Conservation (phyloP, 2,329 filamentous ascomycete species). For the Verticillium tricorpus region DNA sequence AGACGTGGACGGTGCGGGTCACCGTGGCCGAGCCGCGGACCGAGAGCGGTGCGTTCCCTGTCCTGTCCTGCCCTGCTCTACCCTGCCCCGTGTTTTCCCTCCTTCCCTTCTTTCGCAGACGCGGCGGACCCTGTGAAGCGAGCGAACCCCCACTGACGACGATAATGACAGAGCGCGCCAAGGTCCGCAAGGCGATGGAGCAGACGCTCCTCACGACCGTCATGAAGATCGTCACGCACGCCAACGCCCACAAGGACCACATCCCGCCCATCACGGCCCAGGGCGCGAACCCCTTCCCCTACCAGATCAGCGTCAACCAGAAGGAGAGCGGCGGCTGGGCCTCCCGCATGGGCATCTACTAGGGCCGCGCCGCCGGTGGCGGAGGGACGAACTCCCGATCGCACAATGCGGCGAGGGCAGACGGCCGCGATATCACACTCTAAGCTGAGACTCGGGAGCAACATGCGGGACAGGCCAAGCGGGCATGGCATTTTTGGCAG, state of each 20-base stretch:
- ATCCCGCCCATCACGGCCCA: slow-evolving; percentile 96
- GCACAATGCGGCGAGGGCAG: no score
- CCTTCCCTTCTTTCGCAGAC: no score
- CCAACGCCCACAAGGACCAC: slow-evolving; percentile 87
- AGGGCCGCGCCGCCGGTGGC: background rate
- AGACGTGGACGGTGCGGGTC: slow-evolving; percentile 90
- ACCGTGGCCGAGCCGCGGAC: slow-evolving; percentile 87
- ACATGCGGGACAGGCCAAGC: no score
- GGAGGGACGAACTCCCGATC: no score
- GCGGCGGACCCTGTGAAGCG: background rate
- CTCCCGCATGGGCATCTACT: slow-evolving; percentile 73
- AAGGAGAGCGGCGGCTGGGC: slow-evolving; percentile 75
- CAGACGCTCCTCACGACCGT: slow-evolving; percentile 81
- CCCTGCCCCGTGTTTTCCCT: no score
- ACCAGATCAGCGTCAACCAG: slow-evolving; percentile 85
- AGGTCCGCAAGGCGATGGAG: slow-evolving; percentile 87
- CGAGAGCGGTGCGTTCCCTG: slow-evolving; percentile 65
- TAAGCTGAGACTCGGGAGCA: no score
- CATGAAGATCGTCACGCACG: slow-evolving; percentile 83
- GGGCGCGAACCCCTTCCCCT: slow-evolving; percentile 91
- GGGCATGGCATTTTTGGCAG: no score
- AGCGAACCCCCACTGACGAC: background rate
- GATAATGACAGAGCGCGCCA: slow-evolving; percentile 64
- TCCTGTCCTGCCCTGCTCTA: no score
- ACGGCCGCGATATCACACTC: no score